Conservation (phyloP, 208 protist species). For the Naegleria lovaniensis region DNA sequence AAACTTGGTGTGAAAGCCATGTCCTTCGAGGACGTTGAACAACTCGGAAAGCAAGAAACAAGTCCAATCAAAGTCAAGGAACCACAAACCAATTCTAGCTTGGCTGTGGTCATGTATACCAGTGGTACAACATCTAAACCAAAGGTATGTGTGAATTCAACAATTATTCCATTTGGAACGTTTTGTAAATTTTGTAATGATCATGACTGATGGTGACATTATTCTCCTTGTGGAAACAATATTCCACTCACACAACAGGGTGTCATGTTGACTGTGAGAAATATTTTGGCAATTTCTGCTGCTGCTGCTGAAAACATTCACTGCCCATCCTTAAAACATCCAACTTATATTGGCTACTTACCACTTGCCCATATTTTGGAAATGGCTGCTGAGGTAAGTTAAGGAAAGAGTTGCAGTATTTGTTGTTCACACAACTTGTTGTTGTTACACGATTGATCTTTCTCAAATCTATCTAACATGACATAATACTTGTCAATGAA, state of each 20-base stretch:
- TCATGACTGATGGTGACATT: too few species aligned
- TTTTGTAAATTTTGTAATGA: too few species aligned
- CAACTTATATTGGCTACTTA: constrained; percentile 62
- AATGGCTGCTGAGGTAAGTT: constrained; percentile 41
- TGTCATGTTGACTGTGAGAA: neutral
- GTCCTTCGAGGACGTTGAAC: neutral
- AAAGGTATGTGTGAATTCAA: too few species aligned
- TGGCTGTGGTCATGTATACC: constrained; percentile 24
- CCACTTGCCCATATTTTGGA: constrained; percentile 69
- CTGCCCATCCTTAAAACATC: neutral
- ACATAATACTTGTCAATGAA: too few species aligned
- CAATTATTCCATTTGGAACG: too few species aligned
- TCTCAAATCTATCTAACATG: too few species aligned
- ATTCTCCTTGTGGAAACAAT: too few species aligned
- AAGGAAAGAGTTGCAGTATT: too few species aligned
- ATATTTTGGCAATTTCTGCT: neutral
- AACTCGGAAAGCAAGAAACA: constrained; percentile 6
- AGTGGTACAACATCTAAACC: neutral
- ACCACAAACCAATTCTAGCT: neutral
- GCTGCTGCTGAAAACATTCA: neutral
- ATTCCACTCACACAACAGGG: neutral
- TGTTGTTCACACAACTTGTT: too few species aligned
- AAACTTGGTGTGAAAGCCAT: neutral
- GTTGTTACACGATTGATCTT: too few species aligned
- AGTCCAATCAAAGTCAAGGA: neutral